Percentiles rank a stretch among this genome's conserved stretches.
Conservation (phyloP, 1,284 basidiomycete genomes). For the Pyrrhoderma noxium region DNA sequence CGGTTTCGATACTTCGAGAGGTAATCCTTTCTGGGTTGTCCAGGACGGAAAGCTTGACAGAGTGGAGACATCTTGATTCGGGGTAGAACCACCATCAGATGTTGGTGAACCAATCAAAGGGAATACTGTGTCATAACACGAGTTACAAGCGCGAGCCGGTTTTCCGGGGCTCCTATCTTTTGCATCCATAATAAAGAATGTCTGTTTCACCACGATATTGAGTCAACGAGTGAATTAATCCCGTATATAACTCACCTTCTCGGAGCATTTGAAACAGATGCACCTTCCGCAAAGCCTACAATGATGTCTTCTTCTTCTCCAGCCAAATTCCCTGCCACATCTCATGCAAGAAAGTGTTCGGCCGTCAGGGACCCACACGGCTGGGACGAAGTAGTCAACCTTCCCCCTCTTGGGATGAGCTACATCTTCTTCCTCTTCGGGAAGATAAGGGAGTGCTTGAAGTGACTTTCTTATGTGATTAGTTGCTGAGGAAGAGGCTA, state of each 20-base stretch:
- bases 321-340: conserved; percentile 71
- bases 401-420: conserved; percentile 38
- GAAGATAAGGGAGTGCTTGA: conserved; percentile 64
- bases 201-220: conserved; percentile 36
- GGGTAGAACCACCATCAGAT: conserved; percentile 18
- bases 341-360: conserved; percentile 78
- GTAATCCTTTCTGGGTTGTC: conserved; percentile 21
- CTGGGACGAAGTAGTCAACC: conserved; percentile 85
- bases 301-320: conserved; percentile 81
- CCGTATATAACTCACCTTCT: conserved; percentile 42
- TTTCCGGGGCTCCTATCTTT: conserved; percentile 43
- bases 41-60: conserved; percentile 42
- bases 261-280: conserved; percentile 80
- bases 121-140: conserved; percentile 82
- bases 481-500: conserved; percentile 68
- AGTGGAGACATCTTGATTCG: conserved; percentile 25
- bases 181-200: conserved; percentile 67
- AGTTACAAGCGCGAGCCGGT: conserved; percentile 74
- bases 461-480: conserved; percentile 64
- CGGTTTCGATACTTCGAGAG: conserved; percentile 1
- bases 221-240: not conserved
- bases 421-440: conserved; percentile 37
- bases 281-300: conserved; percentile 86
- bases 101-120: conserved; percentile 44
- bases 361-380: conserved; percentile 88